Evolutionary conservation across 495 filamentous ascomycete genomes (phyloP).

Genomic region (Geopyxis carbonaria): DNA sequence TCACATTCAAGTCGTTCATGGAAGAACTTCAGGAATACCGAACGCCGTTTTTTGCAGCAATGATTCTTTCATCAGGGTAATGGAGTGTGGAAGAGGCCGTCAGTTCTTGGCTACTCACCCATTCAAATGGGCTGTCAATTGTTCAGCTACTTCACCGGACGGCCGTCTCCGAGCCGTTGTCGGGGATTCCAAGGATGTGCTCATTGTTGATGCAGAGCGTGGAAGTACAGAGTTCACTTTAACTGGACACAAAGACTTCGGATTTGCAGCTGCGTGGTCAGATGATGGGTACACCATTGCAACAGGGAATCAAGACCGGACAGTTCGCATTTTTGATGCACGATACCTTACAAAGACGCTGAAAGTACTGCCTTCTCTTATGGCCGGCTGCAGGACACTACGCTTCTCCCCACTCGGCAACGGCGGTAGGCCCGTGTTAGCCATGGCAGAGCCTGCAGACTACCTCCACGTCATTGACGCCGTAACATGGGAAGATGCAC

Average conservation of each 20-base stretch:
- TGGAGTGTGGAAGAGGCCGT: slow-evolving; percentile 59
- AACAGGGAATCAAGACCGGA: slow-evolving; percentile 78
- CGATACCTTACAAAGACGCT: slow-evolving; percentile 37
- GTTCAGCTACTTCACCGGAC: slow-evolving; percentile 64
- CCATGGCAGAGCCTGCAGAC: slow-evolving; percentile 73
- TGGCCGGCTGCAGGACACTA: slow-evolving; percentile 61
- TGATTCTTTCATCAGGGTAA: slow-evolving; percentile 54
- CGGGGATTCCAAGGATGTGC: slow-evolving; percentile 41
- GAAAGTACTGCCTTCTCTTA: slow-evolving; percentile 49
- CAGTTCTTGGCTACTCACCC: slow-evolving; percentile 33
- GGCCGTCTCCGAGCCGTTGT: slow-evolving; percentile 66
- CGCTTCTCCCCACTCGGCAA: slow-evolving; percentile 66
- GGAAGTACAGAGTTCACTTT: slow-evolving; percentile 41
- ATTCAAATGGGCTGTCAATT: slow-evolving; percentile 61
- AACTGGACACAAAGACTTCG: slow-evolving; percentile 58
- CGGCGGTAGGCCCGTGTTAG: slow-evolving; percentile 51
- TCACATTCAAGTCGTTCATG: slow-evolving; percentile 54
- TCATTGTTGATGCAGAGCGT: slow-evolving; percentile 47
- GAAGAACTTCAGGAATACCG: slow-evolving; percentile 43
- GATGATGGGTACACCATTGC: slow-evolving; percentile 77
- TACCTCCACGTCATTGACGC: slow-evolving; percentile 65
- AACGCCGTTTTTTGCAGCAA: slow-evolving; percentile 70
- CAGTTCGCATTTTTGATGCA: slow-evolving; percentile 72
- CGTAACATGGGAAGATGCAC: slow-evolving; percentile 41
- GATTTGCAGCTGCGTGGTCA: slow-evolving; percentile 84